Evolutionary conservation across 768 basidiomycete species (phyloP).

Genomic region (Panus rudis): DNA sequence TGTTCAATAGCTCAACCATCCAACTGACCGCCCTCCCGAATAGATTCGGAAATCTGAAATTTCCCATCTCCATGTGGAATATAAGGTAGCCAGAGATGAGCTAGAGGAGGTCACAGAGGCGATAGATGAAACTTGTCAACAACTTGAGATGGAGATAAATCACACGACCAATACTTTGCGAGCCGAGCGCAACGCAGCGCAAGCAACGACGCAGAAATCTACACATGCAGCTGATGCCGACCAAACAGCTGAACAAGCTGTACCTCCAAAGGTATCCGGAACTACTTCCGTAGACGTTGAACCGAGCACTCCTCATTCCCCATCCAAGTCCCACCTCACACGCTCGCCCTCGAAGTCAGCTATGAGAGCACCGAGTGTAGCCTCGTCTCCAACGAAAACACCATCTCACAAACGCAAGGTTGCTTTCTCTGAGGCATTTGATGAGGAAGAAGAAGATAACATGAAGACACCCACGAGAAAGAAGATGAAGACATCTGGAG

Average conservation of each 20-base stretch:
- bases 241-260: neutral
- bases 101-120: neutral
- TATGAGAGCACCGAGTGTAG: constrained; percentile 4
- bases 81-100: neutral
- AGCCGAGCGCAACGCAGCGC: neutral
- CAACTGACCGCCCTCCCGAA: neutral
- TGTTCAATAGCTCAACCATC: neutral
- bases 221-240: neutral
- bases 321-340: neutral
- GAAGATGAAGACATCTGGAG: constrained; percentile 12
- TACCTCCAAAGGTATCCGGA: neutral
- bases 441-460: constrained; percentile 10
- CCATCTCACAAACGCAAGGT: constrained; percentile 23
- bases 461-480: constrained; percentile 18
- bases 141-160: neutral
- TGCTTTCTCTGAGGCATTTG: constrained; percentile 13
- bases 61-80: neutral
- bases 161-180: neutral
- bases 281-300: neutral
- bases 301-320: constrained; percentile 3
- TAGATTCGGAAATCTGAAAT: neutral
- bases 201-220: neutral
- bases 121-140: neutral
- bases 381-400: constrained; percentile 14
- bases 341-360: constrained; percentile 18